Conservation (phyloP, 1,284 basidiomycete genomes). For the Austroboletus olivaceoglutinosus region DNA sequence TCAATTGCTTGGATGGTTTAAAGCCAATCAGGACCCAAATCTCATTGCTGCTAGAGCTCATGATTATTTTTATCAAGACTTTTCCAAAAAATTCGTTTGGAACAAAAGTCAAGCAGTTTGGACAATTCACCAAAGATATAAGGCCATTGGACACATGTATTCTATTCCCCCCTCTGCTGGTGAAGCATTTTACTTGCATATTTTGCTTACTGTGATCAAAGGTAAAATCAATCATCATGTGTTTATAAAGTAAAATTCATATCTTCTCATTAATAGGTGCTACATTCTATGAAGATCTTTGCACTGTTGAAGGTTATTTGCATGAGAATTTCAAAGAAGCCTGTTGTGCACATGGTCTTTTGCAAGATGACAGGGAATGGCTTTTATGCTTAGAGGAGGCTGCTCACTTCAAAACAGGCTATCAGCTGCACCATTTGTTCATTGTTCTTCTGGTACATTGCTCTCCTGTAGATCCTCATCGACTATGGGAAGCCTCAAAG, state of each 20-base stretch:
- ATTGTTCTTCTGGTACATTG: too few relatives aligned
- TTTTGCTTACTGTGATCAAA: too few relatives aligned
- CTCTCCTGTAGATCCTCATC: too few relatives aligned
- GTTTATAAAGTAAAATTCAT: too few relatives aligned
- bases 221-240: too few relatives aligned
- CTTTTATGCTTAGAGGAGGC: constrained; percentile 31
- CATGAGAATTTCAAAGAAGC: constrained; percentile 27
- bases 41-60: constrained; percentile 28
- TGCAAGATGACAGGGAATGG: constrained; percentile 40
- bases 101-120: neutral
- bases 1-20: constrained; percentile 40
- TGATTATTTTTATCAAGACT: constrained; percentile 41
- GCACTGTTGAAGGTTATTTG: constrained; percentile 16
- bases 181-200: too few relatives aligned
- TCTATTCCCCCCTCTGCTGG: constrained; percentile 23
- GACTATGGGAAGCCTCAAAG: too few relatives aligned
- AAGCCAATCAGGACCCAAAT: constrained; percentile 34
- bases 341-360: constrained; percentile 34
- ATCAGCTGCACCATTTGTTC: too few relatives aligned
- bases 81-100: constrained; percentile 33
- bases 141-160: constrained; percentile 37
- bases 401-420: constrained; percentile 23
- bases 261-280: too few relatives aligned
- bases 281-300: constrained; percentile 32
- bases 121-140: neutral